These are phyloP conservation scores for Chloromonas sp. DNA, from an alignment of 163 green algal genomes.

Conservation along the genomic window DNA sequence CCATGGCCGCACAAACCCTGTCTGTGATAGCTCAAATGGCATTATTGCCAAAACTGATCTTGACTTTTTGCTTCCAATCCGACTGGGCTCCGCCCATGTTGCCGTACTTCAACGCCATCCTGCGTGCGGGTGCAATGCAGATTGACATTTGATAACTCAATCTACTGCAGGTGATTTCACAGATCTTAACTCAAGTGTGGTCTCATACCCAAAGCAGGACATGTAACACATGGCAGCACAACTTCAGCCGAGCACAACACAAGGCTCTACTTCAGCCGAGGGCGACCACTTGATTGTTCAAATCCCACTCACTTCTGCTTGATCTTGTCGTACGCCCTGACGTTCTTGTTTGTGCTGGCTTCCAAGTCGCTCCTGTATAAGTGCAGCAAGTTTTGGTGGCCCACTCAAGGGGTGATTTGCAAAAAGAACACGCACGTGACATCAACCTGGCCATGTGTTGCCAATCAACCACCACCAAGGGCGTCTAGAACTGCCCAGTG, in stretches of 20 bases:
- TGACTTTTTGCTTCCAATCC: constrained; percentile 1
- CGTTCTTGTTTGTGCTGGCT: too few relatives aligned
- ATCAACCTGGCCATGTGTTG: neutral
- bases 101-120: constrained; percentile 9
- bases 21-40: too few relatives aligned
- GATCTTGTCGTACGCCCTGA: constrained; percentile 7
- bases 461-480: neutral
- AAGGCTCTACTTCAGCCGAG: neutral
- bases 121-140: neutral
- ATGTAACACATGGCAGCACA: neutral
- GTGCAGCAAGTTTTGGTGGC: neutral
- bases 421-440: neutral
- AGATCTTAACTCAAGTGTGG: too few relatives aligned
- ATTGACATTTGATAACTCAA: too few relatives aligned
- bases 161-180: too few relatives aligned
- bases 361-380: constrained; percentile 5
- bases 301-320: neutral
- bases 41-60: neutral
- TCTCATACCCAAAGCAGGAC: too few relatives aligned
- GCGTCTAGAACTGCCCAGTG: too few relatives aligned
- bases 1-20: too few relatives aligned
- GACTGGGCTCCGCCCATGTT: neutral
- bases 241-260: neutral
- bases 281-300: neutral
- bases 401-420: neutral